Evolutionary conservation across 1,284 basidiomycete species (phyloP).

Genomic region (Amylostereum chailletii): DNA sequence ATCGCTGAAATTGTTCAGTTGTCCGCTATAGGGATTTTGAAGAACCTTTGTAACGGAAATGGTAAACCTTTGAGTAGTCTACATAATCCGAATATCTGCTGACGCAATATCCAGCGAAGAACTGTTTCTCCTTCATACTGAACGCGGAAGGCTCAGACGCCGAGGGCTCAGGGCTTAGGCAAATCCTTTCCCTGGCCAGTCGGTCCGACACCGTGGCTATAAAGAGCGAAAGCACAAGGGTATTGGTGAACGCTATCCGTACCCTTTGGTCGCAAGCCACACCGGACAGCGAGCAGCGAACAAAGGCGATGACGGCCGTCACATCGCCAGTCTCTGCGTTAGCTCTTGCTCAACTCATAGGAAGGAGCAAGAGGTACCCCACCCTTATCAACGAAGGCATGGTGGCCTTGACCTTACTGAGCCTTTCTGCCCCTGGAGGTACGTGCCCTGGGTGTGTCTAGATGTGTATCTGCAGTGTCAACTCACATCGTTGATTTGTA

Average conservation of each 20-base stretch:
- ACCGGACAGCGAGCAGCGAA: conserved; percentile 30
- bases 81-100: too few relatives aligned
- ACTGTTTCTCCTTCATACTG: conserved; percentile 49
- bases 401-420: conserved; percentile 74
- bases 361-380: conserved; percentile 72
- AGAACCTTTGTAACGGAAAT: conserved; percentile 77
- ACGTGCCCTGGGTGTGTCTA: conserved; percentile 18
- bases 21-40: conserved; percentile 80
- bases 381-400: conserved; percentile 87
- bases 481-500: conserved; percentile 5
- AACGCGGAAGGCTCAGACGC: conserved; percentile 24
- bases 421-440: conserved; percentile 59
- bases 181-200: conserved; percentile 66
- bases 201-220: conserved; percentile 79
- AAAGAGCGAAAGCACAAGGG: conserved; percentile 83
- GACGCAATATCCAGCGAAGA: conserved; percentile 42
- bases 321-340: conserved; percentile 44
- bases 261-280: conserved; percentile 54
- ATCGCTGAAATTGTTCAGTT: conserved; percentile 83
- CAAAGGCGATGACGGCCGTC: conserved; percentile 46
- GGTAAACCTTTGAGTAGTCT: conserved; percentile 34
- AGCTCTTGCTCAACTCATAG: conserved; percentile 66
- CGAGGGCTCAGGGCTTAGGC: conserved; percentile 43
- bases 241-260: conserved; percentile 78
- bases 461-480: not conserved